phyloP scores from a whole-genome alignment of 495 filamentous ascomycete species.

The Penicillium cosmopolitanum region DNA sequence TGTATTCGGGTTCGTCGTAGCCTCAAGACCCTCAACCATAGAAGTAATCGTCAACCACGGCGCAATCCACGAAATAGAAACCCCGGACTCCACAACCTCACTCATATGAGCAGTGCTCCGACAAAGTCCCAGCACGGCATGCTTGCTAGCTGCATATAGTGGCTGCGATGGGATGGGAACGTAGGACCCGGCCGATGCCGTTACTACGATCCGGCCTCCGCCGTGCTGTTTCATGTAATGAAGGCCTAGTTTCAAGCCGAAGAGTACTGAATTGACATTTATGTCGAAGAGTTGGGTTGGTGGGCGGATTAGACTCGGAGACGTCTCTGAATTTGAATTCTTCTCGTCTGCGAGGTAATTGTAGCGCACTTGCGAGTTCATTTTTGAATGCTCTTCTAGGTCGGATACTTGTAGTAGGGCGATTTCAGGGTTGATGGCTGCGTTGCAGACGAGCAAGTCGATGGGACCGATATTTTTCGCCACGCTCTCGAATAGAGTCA shows the following conservation, averaged over 20 bases:
- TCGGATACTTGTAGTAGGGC: slow-evolving; percentile 16
- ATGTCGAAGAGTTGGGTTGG: slow-evolving; percentile 19
- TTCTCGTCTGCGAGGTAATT: slow-evolving; percentile 25
- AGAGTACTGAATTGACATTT: slow-evolving; percentile 25
- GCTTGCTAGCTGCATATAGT: slow-evolving; percentile 26
- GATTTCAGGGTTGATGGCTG: slow-evolving; percentile 27
- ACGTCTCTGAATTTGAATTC: not conserved
- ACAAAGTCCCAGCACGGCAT: slow-evolving; percentile 25
- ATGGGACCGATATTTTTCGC: slow-evolving; percentile 20
- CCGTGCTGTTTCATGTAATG: slow-evolving; percentile 22
- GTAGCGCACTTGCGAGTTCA: slow-evolving; percentile 21
- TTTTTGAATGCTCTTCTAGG: slow-evolving; percentile 6
- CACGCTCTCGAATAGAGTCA: slow-evolving; percentile 20
- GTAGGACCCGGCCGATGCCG: slow-evolving; percentile 28
- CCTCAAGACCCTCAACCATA: slow-evolving; percentile 24
- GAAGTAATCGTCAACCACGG: slow-evolving; percentile 28
- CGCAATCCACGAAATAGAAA: slow-evolving; percentile 26
- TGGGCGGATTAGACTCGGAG: slow-evolving; percentile 5
- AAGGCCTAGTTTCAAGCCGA: slow-evolving; percentile 26
- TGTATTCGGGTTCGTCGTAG: slow-evolving; percentile 8
- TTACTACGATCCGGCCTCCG: slow-evolving; percentile 23
- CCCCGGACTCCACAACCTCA: slow-evolving; percentile 18
- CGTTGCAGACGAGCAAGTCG: slow-evolving; percentile 24
- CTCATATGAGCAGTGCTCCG: slow-evolving; percentile 22
- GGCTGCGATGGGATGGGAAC: slow-evolving; percentile 27